A percentile compares a stretch with the other conserved stretches of the same genome.
phyloP scores from a whole-genome alignment of 345 rosid species.

The Citrus glauca region DNA sequence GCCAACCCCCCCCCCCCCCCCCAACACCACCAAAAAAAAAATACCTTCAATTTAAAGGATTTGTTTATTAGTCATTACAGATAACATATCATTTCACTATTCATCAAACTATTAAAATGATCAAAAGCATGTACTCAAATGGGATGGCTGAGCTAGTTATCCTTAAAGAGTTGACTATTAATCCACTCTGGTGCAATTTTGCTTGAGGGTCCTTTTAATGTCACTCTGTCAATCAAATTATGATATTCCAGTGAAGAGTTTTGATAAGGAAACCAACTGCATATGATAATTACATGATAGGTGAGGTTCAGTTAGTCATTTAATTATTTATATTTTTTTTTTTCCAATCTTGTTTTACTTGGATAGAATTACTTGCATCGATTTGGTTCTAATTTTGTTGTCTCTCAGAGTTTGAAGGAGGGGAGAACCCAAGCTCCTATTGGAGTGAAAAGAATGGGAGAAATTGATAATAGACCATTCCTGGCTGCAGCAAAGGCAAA shows the following conservation, averaged over 20 bases:
- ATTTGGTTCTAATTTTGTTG: constrained; percentile 12
- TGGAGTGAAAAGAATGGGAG: constrained; percentile 62
- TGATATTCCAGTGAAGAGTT: background rate
- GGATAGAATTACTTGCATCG: background rate
- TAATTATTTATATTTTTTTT: background rate
- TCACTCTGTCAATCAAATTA: no score
- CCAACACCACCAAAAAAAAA: no score
- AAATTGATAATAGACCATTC: constrained; percentile 41
- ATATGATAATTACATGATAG: background rate
- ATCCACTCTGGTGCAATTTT: background rate
- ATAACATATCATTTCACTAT: no score
- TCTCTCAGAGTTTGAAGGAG: constrained; percentile 27
- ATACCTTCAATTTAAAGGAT: background rate
- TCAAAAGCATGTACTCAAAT: background rate
- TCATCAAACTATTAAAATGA: background rate
- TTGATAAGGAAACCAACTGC: background rate
- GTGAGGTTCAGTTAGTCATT: background rate
- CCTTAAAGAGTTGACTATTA: background rate
- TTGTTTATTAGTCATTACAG: background rate
- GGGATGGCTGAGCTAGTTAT: background rate
- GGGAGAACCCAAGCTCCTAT: constrained; percentile 13
- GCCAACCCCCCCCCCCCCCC: no score
- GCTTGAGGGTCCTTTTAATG: no score
- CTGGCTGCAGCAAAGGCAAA: constrained; percentile 33
- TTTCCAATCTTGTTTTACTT: background rate